Conservation (phyloP, 257 asterid genomes). For the Solanum chiquidenum region DNA sequence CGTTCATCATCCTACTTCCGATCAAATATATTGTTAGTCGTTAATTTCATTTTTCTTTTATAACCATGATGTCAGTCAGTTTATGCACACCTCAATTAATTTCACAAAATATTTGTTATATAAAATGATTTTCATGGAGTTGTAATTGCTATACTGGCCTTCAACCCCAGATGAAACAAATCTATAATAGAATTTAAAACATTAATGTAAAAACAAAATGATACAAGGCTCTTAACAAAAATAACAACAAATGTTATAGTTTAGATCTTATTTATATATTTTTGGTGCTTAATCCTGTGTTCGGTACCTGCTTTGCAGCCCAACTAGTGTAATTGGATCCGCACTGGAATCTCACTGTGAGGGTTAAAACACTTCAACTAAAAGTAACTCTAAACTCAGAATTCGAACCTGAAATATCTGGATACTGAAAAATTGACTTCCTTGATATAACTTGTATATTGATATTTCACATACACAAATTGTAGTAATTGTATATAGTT, state of each 20-base stretch:
- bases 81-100: background rate
- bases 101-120: background rate
- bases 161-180: background rate
- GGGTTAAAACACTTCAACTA: background rate
- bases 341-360: accelerated
- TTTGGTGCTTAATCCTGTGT: background rate
- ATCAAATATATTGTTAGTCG: background rate
- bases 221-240: background rate
- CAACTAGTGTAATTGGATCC: background rate
- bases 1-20: accelerated
- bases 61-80: accelerated
- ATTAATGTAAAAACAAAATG: background rate
- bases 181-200: background rate
- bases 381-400: background rate
- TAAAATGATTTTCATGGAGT: background rate
- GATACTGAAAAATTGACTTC: background rate
- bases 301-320: background rate
- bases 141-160: background rate
- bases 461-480: background rate
- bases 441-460: background rate
- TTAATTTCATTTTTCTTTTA: background rate
- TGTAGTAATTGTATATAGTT: background rate
- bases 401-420: background rate
- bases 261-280: background rate
- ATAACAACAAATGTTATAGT: background rate